These are phyloP conservation scores for Diospyros kaki DNA, from an alignment of 148 eudicot genomes.

Conservation along the genomic window DNA sequence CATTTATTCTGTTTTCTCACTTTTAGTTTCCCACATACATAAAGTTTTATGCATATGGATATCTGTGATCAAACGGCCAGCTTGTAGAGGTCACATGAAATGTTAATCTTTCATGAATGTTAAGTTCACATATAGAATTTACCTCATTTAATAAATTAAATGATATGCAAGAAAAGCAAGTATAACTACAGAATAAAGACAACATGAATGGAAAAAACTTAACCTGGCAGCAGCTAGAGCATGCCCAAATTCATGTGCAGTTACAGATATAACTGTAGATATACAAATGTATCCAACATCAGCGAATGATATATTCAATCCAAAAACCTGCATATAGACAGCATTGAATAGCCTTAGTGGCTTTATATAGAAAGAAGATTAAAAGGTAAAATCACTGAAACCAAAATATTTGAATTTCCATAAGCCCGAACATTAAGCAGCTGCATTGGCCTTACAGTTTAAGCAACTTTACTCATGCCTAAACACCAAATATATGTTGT, in stretches of 20 bases:
- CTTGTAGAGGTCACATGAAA: not conserved
- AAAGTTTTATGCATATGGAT: not conserved
- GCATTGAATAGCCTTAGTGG: not conserved
- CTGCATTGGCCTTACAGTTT: not conserved
- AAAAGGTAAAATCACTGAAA: not conserved
- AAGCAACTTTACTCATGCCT: constrained; percentile 6
- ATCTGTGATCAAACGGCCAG: not conserved
- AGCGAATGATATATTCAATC: constrained; percentile 41
- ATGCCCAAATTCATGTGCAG: constrained; percentile 87
- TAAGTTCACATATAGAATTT: not conserved
- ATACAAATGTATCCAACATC: constrained; percentile 55
- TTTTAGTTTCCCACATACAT: not conserved
- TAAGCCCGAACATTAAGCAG: constrained; percentile 5
- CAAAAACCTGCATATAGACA: constrained; percentile 44
- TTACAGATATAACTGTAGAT: constrained; percentile 61
- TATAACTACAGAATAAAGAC: not conserved
- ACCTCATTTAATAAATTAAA: not conserved
- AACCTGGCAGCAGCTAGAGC: constrained; percentile 97
- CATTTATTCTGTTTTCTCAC: no score
- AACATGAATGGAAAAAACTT: constrained; percentile 15
- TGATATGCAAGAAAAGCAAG: not conserved
- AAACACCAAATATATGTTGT: not conserved
- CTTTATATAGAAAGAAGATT: not conserved
- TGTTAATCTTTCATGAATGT: not conserved
- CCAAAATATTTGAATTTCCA: not conserved